A percentile compares a stretch with the other conserved stretches of the same genome.
Conservation (phyloP, 2,329 filamentous ascomycete species). For the Phoma herbarum region DNA sequence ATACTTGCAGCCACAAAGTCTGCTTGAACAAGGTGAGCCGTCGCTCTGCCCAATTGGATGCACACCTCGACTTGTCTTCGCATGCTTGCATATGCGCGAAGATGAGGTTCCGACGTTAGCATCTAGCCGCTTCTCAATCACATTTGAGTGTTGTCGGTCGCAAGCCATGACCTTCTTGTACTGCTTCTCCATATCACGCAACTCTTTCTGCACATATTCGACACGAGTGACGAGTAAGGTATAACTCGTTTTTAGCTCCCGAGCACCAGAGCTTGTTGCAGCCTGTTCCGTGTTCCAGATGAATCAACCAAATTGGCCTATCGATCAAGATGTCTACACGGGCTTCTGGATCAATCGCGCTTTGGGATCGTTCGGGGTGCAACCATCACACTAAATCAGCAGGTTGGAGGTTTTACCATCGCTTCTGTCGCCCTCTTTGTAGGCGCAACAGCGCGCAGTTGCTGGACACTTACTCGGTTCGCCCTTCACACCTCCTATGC, state of each 20-base stretch:
- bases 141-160: no score
- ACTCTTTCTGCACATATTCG: background rate
- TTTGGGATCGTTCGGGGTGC: constrained; percentile 12
- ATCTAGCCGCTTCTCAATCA: background rate
- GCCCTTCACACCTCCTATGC: constrained; percentile 21
- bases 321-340: constrained; percentile 2
- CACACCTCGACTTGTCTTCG: background rate
- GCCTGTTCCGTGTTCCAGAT: background rate
- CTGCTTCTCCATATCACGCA: background rate
- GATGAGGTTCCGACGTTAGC: background rate
- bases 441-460: constrained; percentile 16
- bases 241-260: no score
- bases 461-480: constrained; percentile 29
- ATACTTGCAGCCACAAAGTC: background rate
- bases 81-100: background rate
- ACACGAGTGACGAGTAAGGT: background rate
- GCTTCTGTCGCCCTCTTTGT: constrained; percentile 34
- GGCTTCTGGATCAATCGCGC: constrained; percentile 33
- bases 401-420: constrained; percentile 24
- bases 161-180: no score
- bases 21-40: background rate
- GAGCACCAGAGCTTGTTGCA: background rate
- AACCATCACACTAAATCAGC: constrained; percentile 26
- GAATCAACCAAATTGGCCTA: background rate
- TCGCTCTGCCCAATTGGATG: background rate